Evolutionary conservation across 345 rosid species (phyloP).

Genomic region (Eutrema japonicum): DNA sequence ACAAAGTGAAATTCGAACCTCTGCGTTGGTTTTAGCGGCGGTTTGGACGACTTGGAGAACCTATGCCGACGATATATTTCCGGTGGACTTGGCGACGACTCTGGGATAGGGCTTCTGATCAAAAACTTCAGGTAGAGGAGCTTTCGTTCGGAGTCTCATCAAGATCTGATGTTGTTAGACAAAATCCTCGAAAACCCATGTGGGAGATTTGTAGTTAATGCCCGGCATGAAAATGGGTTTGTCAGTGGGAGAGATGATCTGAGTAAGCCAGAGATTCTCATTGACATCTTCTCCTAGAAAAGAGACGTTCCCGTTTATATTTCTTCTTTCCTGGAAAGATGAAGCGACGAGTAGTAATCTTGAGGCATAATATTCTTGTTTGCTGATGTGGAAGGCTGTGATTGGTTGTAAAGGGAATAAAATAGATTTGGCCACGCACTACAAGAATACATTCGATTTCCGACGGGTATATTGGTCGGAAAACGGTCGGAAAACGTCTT

Average conservation of each 20-base stretch:
- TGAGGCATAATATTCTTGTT: too few species aligned
- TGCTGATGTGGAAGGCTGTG: too few species aligned
- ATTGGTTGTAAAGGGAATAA: too few species aligned
- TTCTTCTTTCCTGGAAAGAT: too few species aligned
- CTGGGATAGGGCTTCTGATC: conserved; percentile 55
- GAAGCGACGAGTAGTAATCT: too few species aligned
- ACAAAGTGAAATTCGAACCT: conserved; percentile 49
- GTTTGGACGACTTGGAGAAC: conserved; percentile 79
- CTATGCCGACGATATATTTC: conserved; percentile 63
- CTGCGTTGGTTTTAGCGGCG: conserved; percentile 87
- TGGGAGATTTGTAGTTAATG: conserved; percentile 24
- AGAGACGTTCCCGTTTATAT: conserved; percentile 54
- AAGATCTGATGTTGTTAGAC: conserved; percentile 23
- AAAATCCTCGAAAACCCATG: conserved; percentile 39
- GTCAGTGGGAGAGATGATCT: conserved; percentile 40
- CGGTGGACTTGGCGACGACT: conserved; percentile 68
- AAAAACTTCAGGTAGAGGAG: conserved; percentile 52
- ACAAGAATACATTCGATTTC: too few species aligned
- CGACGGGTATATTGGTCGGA: too few species aligned
- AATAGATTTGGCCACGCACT: too few species aligned
- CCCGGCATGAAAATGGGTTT: conserved; percentile 37
- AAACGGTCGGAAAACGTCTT: too few species aligned
- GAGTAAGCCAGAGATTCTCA: conserved; percentile 48
- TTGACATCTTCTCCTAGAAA: conserved; percentile 52
- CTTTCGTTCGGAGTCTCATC: conserved; percentile 44